A percentile compares a stretch with the other conserved stretches of the same genome.
phyloP scores from a whole-genome alignment of 208 protist genomes.

The Trypanosoma scelopori region DNA sequence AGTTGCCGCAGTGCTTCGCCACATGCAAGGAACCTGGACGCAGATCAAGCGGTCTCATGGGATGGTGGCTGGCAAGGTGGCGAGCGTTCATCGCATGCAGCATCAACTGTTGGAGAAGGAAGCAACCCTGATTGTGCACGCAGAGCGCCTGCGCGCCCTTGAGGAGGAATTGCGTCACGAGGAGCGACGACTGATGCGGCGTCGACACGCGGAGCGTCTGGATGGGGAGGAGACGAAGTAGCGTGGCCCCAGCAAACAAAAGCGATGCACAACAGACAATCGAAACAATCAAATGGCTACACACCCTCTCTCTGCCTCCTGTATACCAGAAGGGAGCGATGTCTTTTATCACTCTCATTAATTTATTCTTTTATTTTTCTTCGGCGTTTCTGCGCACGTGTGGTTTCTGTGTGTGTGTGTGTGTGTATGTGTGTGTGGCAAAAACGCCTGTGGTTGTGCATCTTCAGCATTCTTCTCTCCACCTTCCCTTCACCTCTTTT shows the following conservation, averaged over 20 bases:
- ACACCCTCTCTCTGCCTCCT: no score
- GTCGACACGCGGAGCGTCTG: neutral
- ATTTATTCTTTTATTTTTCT: neutral
- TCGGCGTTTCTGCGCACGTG: no score
- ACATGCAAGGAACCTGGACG: neutral
- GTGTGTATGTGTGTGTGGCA: no score
- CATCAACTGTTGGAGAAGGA: slow-evolving; percentile 3
- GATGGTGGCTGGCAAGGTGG: neutral
- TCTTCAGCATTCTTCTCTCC: neutral
- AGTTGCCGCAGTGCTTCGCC: neutral
- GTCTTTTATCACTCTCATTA: neutral
- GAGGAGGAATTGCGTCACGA: slow-evolving; percentile 11
- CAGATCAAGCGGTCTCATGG: neutral
- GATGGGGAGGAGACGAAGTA: neutral
- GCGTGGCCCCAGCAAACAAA: neutral
- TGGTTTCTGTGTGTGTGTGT: no score
- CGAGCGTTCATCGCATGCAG: neutral
- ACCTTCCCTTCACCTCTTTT: neutral
- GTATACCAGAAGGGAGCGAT: no score
- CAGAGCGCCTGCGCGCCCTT: slow-evolving; percentile 12
- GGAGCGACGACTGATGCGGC: slow-evolving; percentile 1
- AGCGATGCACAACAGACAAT: no score
- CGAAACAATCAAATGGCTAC: no score
- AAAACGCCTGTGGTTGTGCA: neutral
- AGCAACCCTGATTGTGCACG: slow-evolving; percentile 6